A percentile compares a stretch with the other conserved stretches of the same genome.
Evolutionary conservation across 306 rosid genomes (phyloP).

Genomic region (Mimosa bimucronata): DNA sequence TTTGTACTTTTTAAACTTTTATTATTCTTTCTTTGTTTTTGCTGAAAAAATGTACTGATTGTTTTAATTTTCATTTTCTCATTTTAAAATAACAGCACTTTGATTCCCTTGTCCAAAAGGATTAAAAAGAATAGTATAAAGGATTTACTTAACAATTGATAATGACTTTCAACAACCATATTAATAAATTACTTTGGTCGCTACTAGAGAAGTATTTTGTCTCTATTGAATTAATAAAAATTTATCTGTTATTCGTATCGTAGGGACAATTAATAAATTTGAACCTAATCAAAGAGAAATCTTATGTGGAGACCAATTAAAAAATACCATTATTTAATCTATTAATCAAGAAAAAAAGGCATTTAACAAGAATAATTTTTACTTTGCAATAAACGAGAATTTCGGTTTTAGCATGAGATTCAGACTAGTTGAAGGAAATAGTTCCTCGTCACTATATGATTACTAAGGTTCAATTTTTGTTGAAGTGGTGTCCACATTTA

Average conservation of each 20-base stretch:
- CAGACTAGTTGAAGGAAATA: too few species aligned
- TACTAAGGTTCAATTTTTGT: too few species aligned
- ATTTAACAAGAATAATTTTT: not conserved
- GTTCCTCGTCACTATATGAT: too few species aligned
- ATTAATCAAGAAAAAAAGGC: not conserved
- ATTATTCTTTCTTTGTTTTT: not conserved
- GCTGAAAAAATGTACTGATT: not conserved
- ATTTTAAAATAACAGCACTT: slow-evolving; percentile 47
- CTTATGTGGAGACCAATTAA: not conserved
- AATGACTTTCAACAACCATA: not conserved
- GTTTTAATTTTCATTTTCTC: slow-evolving; percentile 29
- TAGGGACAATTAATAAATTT: not conserved
- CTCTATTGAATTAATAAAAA: not conserved
- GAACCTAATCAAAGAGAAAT: not conserved
- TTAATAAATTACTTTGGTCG: not conserved
- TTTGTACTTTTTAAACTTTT: slow-evolving; percentile 26
- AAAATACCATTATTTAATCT: not conserved
- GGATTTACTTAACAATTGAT: slow-evolving; percentile 35
- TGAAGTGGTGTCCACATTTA: too few species aligned
- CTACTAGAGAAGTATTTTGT: not conserved
- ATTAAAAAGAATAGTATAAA: slow-evolving; percentile 23
- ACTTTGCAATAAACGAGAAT: not conserved
- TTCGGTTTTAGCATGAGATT: too few species aligned
- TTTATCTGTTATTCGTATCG: not conserved
- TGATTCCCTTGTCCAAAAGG: slow-evolving; percentile 39